Conservation (phyloP, 345 rosid genomes). For the Balakata baccata region DNA sequence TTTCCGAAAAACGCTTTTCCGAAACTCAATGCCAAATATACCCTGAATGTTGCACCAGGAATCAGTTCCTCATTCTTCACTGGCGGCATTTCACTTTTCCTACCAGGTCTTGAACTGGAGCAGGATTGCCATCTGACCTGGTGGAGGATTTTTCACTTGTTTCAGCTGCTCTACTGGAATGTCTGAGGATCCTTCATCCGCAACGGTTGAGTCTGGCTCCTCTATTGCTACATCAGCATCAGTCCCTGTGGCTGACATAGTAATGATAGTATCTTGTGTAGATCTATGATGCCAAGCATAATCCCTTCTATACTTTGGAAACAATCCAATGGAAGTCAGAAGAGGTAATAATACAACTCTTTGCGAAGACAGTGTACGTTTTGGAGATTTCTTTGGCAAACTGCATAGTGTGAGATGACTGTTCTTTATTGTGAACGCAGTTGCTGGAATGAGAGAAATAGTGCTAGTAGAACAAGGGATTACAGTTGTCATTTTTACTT, state of each 20-base stretch:
- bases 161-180: constrained; percentile 33
- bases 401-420: constrained; percentile 42
- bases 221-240: constrained; percentile 53
- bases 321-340: constrained; percentile 43
- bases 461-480: constrained; percentile 58
- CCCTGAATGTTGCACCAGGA: constrained; percentile 73
- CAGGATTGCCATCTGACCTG: constrained; percentile 27
- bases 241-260: constrained; percentile 56
- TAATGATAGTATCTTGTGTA: constrained; percentile 10
- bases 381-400: constrained; percentile 44
- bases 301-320: constrained; percentile 44
- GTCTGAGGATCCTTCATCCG: constrained; percentile 40
- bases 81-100: constrained; percentile 82
- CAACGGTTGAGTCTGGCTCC: constrained; percentile 51
- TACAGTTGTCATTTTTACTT: constrained; percentile 55
- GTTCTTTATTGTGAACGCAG: constrained; percentile 39
- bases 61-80: constrained; percentile 74
- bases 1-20: too few relatives aligned
- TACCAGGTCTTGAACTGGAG: constrained; percentile 43
- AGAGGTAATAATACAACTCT: constrained; percentile 47
- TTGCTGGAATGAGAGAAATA: constrained; percentile 53
- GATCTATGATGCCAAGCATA: constrained; percentile 37
- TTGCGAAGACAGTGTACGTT: constrained; percentile 26
- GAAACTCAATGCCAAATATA: too few relatives aligned
- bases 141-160: constrained; percentile 32